A percentile compares a stretch with the other conserved stretches of the same genome.
phyloP scores from a whole-genome alignment of 352 stramenopile species.

The Bremia lactucae region DNA sequence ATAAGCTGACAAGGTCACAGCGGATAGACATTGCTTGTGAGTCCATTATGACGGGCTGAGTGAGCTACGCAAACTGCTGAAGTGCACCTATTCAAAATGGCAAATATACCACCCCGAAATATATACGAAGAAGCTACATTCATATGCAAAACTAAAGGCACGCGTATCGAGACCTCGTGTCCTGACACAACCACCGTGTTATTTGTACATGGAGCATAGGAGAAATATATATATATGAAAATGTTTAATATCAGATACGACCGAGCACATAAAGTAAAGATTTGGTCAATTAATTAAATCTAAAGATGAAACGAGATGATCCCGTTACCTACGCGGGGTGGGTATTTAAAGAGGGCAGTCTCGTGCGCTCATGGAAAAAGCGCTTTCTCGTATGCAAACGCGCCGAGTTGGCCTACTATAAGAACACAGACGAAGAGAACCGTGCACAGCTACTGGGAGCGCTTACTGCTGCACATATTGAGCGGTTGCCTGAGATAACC shows the following conservation, averaged over 20 bases:
- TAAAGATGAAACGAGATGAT: constrained; percentile 25
- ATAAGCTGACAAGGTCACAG: constrained; percentile 74
- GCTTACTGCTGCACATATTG: constrained; percentile 57
- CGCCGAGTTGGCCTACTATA: constrained; percentile 71
- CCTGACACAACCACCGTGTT: no score
- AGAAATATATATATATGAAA: no score
- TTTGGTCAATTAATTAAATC: constrained; percentile 3
- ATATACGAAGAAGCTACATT: constrained; percentile 61
- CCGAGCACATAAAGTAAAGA: constrained; percentile 12
- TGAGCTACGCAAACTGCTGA: constrained; percentile 87
- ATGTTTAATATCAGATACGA: no score
- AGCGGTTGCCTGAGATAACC: constrained; percentile 53
- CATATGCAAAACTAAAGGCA: constrained; percentile 95
- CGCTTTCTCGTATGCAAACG: constrained; percentile 73
- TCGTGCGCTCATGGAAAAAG: constrained; percentile 80
- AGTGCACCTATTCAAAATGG: constrained; percentile 50
- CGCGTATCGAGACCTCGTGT: no score
- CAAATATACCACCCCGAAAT: background rate
- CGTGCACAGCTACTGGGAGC: constrained; percentile 57
- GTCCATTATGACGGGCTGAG: constrained; percentile 75
- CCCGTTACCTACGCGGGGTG: constrained; percentile 62
- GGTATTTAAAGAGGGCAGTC: constrained; percentile 70
- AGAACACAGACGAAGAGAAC: constrained; percentile 53
- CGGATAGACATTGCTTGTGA: constrained; percentile 90
- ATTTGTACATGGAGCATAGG: no score